Evolutionary conservation across 2,329 filamentous ascomycete species (phyloP).

Genomic region (Aspergillus sp.): DNA sequence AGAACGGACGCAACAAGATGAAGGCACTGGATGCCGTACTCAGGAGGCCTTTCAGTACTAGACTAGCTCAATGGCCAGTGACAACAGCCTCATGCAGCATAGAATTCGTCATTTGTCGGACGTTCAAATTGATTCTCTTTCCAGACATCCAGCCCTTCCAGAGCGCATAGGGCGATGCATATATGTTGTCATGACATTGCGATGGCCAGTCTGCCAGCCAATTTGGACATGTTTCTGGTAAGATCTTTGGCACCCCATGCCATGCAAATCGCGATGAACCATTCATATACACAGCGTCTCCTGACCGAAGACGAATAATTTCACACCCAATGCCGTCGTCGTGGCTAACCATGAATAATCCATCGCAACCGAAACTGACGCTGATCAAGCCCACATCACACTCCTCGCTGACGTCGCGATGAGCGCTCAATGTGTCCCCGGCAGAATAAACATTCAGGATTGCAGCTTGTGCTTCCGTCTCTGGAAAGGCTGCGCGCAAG

Average conservation of each 20-base stretch:
- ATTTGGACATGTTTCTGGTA: conserved; percentile 69
- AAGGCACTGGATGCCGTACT: no score
- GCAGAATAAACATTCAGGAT: conserved; percentile 92
- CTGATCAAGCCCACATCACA: conserved; percentile 73
- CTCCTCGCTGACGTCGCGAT: conserved; percentile 87
- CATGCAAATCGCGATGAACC: conserved; percentile 77
- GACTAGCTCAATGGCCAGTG: not conserved
- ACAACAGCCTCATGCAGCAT: conserved; percentile 1
- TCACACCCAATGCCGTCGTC: conserved; percentile 42
- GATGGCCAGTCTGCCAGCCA: conserved; percentile 70
- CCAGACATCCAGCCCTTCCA: conserved; percentile 85
- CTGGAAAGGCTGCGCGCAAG: conserved; percentile 64
- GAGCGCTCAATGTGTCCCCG: conserved; percentile 83
- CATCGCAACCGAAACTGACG: conserved; percentile 83
- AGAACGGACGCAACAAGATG: no score
- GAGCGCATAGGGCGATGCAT: conserved; percentile 45
- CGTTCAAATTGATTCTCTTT: conserved; percentile 87
- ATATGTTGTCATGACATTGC: conserved; percentile 32
- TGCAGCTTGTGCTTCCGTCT: conserved; percentile 74
- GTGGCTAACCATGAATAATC: conserved; percentile 75
- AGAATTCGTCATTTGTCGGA: conserved; percentile 72
- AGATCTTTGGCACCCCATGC: conserved; percentile 88
- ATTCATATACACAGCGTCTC: conserved; percentile 87
- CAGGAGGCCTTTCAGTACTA: not conserved
- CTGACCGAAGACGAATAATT: conserved; percentile 63